Evolutionary conservation across 106 monocot genomes (phyloP).

Genomic region (Chionographis japonica): DNA sequence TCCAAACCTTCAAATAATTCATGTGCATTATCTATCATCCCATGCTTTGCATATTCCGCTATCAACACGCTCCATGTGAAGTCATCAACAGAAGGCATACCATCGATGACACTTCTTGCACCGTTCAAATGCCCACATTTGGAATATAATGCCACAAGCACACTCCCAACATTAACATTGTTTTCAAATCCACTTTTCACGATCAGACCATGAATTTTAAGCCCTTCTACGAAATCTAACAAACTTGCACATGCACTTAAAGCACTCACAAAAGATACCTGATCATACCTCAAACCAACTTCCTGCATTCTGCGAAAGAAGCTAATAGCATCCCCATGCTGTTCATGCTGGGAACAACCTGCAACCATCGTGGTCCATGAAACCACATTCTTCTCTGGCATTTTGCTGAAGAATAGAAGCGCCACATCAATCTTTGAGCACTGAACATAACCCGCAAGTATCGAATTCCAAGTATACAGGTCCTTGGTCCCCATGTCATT

Average conservation of each 20-base stretch:
- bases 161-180: conserved; percentile 31
- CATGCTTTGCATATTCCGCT: conserved; percentile 55
- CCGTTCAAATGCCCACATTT: conserved; percentile 33
- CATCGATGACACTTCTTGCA: conserved; percentile 20
- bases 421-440: conserved; percentile 36
- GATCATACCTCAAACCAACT: conserved; percentile 27
- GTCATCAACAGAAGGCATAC: conserved; percentile 38
- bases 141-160: conserved; percentile 40
- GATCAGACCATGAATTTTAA: conserved; percentile 31
- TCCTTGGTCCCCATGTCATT: conserved; percentile 23
- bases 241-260: conserved; percentile 26
- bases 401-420: conserved; percentile 20
- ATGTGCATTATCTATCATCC: conserved; percentile 14
- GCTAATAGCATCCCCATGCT: conserved; percentile 20
- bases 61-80: conserved; percentile 45
- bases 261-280: conserved; percentile 29
- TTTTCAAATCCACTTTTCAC: conserved; percentile 29
- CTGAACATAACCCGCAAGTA: conserved; percentile 33
- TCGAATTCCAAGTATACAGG: conserved; percentile 41
- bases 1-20: conserved; percentile 28
- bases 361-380: conserved; percentile 38
- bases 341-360: conserved; percentile 32
- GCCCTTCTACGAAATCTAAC: conserved; percentile 33
- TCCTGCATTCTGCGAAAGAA: conserved; percentile 23
- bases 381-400: conserved; percentile 34